Evolutionary conservation across 2,329 filamentous ascomycete species (phyloP).

Genomic region (Cucurbitaria berberidis): DNA sequence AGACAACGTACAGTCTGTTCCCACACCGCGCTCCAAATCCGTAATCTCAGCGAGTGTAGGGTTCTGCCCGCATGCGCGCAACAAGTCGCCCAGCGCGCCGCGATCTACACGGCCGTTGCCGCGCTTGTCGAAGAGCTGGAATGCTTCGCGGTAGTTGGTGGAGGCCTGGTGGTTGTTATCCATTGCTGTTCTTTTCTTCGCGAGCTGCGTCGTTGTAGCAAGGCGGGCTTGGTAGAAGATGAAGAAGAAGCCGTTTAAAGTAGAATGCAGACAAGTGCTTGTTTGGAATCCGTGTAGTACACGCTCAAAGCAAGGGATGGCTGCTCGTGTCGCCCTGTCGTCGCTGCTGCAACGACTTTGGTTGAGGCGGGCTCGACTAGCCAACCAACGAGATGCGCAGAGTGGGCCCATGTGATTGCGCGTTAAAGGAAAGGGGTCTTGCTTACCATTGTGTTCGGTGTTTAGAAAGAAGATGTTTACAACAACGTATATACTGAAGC

Average conservation of each 20-base stretch:
- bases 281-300: not conserved
- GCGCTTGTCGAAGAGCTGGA: slow-evolving; percentile 99
- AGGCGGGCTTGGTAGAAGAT: not conserved
- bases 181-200: slow-evolving; percentile 33
- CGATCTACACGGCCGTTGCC: slow-evolving; percentile 90
- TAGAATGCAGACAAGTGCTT: not conserved
- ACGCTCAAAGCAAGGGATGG: slow-evolving; percentile 11
- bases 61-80: slow-evolving; percentile 97
- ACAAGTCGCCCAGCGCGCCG: slow-evolving; percentile 87
- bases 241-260: not conserved
- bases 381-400: slow-evolving; percentile 19
- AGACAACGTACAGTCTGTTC: slow-evolving; percentile 82
- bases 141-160: slow-evolving; percentile 99
- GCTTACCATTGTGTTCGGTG: slow-evolving; percentile 30
- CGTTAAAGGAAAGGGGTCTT: not conserved
- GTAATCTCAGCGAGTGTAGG: slow-evolving; percentile 91
- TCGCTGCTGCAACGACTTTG: slow-evolving; percentile 8
- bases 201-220: slow-evolving; percentile 9
- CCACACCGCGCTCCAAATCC: slow-evolving; percentile 89
- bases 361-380: slow-evolving; percentile 10
- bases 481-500: slow-evolving; percentile 6
- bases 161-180: slow-evolving; percentile 62
- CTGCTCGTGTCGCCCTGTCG: slow-evolving; percentile 18
- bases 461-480: slow-evolving; percentile 1
- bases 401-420: slow-evolving; percentile 11